phyloP scores from a whole-genome alignment of 441 rosid species.

The Rhodomyrtus psidioides region DNA sequence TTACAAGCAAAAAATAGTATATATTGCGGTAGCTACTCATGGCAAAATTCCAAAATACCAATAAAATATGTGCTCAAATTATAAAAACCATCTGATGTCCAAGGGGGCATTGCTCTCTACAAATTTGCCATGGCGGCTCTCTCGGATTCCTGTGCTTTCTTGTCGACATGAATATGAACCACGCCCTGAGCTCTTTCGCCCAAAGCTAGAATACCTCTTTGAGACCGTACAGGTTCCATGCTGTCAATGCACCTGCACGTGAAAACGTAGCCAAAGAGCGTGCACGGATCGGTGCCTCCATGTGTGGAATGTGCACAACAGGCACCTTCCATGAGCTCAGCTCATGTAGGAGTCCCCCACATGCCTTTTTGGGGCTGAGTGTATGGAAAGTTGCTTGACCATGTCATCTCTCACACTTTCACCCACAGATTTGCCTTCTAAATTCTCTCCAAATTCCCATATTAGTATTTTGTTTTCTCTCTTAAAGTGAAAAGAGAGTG shows the following conservation, averaged over 20 bases:
- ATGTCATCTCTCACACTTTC: neutral
- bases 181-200: neutral
- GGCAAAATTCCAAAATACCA: no score
- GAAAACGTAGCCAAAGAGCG: neutral
- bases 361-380: neutral
- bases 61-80: no score
- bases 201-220: neutral
- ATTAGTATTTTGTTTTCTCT: neutral
- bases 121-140: no score
- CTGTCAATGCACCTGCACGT: conserved; percentile 1
- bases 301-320: neutral
- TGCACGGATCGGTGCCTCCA: neutral
- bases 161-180: no score
- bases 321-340: neutral
- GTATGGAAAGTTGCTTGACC: neutral
- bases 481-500: neutral
- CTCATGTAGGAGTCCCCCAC: neutral
- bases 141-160: no score
- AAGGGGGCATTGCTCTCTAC: no score
- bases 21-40: no score
- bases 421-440: neutral
- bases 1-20: no score
- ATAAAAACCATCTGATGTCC: no score
- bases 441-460: neutral
- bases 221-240: neutral